Percentiles rank a stretch among this genome's conserved stretches.
phyloP scores from a whole-genome alignment of 805 yeast genomes.

The Wickerhamomyces hampshirensis region DNA sequence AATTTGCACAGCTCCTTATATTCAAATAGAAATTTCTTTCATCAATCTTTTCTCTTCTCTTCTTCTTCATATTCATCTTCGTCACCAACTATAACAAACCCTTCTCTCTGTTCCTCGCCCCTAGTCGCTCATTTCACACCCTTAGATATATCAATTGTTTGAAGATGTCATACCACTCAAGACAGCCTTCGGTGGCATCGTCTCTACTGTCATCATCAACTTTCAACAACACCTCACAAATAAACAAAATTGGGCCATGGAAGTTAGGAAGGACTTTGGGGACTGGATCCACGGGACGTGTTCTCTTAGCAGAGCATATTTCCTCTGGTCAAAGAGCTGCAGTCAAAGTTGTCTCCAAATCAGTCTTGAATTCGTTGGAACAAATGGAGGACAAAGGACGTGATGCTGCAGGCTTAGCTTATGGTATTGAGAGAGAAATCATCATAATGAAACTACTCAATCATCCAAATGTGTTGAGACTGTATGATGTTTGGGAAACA shows the following conservation, averaged over 20 bases:
- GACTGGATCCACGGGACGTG: conserved; percentile 80
- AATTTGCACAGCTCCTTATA: no score
- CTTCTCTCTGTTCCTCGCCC: conserved; percentile 1
- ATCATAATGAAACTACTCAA: conserved; percentile 94
- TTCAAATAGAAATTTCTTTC: not conserved
- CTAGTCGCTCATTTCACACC: not conserved
- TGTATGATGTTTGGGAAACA: conserved; percentile 98
- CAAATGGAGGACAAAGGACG: conserved; percentile 28
- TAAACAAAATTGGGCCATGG: conserved; percentile 72
- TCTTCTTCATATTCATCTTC: not conserved
- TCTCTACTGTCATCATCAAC: conserved; percentile 44
- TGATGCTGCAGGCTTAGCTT: conserved; percentile 68
- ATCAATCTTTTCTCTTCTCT: conserved; percentile 1
- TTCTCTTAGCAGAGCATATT: conserved; percentile 65
- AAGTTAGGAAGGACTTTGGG: conserved; percentile 73
- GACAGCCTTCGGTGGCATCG: conserved; percentile 59
- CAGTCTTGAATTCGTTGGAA: conserved; percentile 36
- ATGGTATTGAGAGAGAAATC: conserved; percentile 96
- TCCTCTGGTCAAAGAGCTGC: conserved; percentile 75
- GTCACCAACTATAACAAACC: conserved; percentile 1
- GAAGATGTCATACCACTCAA: conserved; percentile 34
- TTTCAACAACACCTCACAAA: conserved; percentile 35
- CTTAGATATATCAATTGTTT: not conserved
- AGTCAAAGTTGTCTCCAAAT: conserved; percentile 75
- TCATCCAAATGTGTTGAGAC: conserved; percentile 88